Percentiles rank a stretch among this genome's conserved stretches.
Evolutionary conservation across 2,329 filamentous ascomycete species (phyloP).

Genomic region (Cercospora sojina): DNA sequence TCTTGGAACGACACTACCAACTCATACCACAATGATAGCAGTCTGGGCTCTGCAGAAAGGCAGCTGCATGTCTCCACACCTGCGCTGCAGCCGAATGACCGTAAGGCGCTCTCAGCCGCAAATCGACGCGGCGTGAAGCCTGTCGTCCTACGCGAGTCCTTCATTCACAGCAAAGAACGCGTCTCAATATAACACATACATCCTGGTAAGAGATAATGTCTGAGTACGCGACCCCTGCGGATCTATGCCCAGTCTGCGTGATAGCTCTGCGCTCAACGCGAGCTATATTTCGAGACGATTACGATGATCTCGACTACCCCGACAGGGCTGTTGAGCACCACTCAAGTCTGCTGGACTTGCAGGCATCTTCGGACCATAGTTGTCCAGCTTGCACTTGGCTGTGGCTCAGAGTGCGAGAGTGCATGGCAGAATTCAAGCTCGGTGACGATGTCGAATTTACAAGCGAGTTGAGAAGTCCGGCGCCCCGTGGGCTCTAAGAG

Average conservation of each 20-base stretch:
- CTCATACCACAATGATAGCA: not conserved
- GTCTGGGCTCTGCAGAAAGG: not conserved
- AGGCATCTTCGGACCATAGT: not conserved
- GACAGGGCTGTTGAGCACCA: not conserved
- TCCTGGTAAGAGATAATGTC: not conserved
- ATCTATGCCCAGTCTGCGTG: not conserved
- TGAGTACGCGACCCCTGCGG: not conserved
- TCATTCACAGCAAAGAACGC: not conserved
- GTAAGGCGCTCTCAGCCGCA: not conserved
- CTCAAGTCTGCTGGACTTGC: not conserved
- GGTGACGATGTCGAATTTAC: not conserved
- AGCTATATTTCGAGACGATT: not conserved
- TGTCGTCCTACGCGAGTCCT: not conserved
- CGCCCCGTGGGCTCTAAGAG: not conserved
- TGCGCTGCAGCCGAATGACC: not conserved
- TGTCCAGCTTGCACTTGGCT: not conserved
- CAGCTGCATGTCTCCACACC: not conserved
- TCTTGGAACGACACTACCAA: not conserved
- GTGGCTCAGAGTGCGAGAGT: not conserved
- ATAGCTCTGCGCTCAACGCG: not conserved
- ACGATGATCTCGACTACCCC: not conserved
- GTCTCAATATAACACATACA: not conserved
- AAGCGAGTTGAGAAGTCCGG: not conserved
- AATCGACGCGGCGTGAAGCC: not conserved
- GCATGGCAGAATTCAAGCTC: not conserved